Conservation (phyloP, 164 flowering plant genomes). For the Tetrastigma voinierianum region DNA sequence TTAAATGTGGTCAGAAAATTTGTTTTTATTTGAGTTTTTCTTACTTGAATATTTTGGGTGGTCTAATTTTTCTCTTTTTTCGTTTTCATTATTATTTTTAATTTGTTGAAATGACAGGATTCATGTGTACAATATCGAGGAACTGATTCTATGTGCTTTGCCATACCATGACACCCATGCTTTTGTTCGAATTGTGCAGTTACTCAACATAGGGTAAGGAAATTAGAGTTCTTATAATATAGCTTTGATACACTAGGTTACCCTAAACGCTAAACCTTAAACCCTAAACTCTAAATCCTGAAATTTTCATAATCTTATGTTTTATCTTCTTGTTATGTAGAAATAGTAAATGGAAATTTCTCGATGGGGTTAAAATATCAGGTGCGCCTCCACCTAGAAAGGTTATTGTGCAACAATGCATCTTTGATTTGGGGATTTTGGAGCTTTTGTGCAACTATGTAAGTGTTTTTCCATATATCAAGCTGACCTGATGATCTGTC, state of each 20-base stretch:
- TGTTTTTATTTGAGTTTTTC: neutral
- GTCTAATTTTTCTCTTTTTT: neutral
- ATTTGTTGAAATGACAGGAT: constrained; percentile 44
- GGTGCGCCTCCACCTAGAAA: constrained; percentile 94
- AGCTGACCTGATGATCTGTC: too few species aligned
- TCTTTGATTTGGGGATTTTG: constrained; percentile 71
- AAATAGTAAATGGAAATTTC: constrained; percentile 78
- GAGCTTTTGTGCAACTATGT: constrained; percentile 77
- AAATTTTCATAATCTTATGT: neutral
- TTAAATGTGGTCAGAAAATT: neutral
- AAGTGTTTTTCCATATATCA: constrained; percentile 20
- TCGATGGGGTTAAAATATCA: constrained; percentile 75
- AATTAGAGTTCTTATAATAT: neutral
- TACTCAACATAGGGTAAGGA: constrained; percentile 61
- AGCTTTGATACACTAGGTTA: neutral
- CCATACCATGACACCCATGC: constrained; percentile 89
- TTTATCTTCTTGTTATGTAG: constrained; percentile 30
- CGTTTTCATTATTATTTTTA: neutral
- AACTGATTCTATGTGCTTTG: constrained; percentile 73
- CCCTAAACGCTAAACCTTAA: too few species aligned
- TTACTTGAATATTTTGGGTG: neutral
- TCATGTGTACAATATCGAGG: constrained; percentile 73
- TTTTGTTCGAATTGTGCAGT: constrained; percentile 81
- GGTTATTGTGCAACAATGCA: constrained; percentile 85
- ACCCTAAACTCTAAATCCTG: too few species aligned